Percentiles rank a stretch among this genome's conserved stretches.
These are phyloP conservation scores for Erodium maritimum DNA, from an alignment of 345 rosid genomes.

Conservation along the genomic window DNA sequence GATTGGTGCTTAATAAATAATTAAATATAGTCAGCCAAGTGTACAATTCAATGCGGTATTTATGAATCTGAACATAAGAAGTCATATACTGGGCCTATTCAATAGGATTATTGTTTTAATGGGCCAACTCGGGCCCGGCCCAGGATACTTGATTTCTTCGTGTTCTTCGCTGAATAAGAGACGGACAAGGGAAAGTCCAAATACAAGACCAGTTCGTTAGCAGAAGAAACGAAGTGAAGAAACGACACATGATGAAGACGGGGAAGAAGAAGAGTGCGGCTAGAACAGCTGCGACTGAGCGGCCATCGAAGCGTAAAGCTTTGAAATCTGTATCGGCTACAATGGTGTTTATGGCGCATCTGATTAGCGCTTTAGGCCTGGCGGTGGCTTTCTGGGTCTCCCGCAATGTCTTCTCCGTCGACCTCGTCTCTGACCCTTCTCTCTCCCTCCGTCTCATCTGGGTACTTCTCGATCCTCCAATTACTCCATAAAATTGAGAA, in stretches of 20 bases:
- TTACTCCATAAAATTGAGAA: neutral
- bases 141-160: neutral
- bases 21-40: no score
- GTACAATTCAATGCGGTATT: no score
- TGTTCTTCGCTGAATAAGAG: neutral
- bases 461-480: conserved; percentile 17
- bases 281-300: neutral
- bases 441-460: conserved; percentile 47
- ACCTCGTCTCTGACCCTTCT: conserved; percentile 52
- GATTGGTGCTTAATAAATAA: no score
- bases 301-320: neutral
- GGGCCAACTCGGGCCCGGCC: neutral
- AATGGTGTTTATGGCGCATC: conserved; percentile 20
- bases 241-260: neutral
- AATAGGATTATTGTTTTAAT: no score
- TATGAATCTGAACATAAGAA: no score
- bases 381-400: conserved; percentile 39
- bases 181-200: neutral
- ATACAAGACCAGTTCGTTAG: neutral
- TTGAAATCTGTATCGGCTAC: conserved; percentile 11
- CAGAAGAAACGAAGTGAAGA: neutral
- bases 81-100: no score
- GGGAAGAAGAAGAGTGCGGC: neutral
- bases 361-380: conserved; percentile 34
- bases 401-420: conserved; percentile 27